phyloP scores from a whole-genome alignment of 495 filamentous ascomycete species.

The Corynascus novoguineensis region DNA sequence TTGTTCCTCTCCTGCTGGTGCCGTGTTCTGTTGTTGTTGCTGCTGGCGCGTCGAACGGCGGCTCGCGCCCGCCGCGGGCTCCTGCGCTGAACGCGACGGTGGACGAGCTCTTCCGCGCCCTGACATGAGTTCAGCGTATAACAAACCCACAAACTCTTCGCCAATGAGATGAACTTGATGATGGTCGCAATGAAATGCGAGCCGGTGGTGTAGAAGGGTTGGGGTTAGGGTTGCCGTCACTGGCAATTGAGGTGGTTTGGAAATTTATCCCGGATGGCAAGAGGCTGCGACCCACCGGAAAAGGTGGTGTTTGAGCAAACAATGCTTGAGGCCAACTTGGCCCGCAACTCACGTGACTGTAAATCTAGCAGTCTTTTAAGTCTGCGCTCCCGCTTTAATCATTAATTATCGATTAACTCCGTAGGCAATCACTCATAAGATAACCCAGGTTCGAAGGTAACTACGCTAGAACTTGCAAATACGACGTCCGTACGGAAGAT shows the following conservation, averaged over 20 bases:
- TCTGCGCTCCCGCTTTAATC: too few species aligned
- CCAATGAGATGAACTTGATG: neutral
- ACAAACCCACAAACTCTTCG: neutral
- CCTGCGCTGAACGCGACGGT: slow-evolving; percentile 13
- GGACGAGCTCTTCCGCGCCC: slow-evolving; percentile 24
- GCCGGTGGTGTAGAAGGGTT: slow-evolving; percentile 26
- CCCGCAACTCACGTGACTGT: neutral
- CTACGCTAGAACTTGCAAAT: too few species aligned
- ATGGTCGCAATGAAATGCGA: neutral
- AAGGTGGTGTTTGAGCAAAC: neutral
- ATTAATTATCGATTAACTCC: too few species aligned
- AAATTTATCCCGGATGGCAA: slow-evolving; percentile 12
- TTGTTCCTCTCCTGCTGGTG: neutral
- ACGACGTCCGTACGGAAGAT: too few species aligned
- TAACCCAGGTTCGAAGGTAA: too few species aligned
- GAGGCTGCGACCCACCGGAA: neutral
- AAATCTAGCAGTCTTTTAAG: too few species aligned
- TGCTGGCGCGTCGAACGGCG: slow-evolving; percentile 26
- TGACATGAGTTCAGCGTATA: slow-evolving; percentile 10
- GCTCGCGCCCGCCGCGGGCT: slow-evolving; percentile 15
- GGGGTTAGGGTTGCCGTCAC: slow-evolving; percentile 30
- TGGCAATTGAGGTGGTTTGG: slow-evolving; percentile 24
- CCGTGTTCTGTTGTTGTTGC: slow-evolving; percentile 4
- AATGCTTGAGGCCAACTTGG: neutral
- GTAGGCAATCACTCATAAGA: too few species aligned